These are phyloP conservation scores for Sphagnum fallax DNA, from an alignment of 228 moss, liverwort and hornwort species.

Conservation along the genomic window DNA sequence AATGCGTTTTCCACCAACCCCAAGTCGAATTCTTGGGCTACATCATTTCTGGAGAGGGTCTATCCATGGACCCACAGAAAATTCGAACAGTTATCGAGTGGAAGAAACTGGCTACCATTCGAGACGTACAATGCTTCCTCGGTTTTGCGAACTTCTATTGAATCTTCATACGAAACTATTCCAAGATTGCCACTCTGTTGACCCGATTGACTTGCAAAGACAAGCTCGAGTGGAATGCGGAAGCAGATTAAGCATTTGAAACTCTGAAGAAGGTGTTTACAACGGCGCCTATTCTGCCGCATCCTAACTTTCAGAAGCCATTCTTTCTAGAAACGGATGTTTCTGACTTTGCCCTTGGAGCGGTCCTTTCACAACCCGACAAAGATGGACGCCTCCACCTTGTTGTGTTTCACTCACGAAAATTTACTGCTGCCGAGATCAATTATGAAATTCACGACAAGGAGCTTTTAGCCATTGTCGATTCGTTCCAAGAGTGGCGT, in stretches of 20 bases:
- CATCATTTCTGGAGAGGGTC: too few species aligned
- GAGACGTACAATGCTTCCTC: background rate
- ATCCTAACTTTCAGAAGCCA: background rate
- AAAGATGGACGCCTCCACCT: background rate
- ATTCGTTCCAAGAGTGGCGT: background rate
- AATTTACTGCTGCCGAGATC: background rate
- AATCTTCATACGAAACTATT: background rate
- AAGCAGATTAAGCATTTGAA: background rate
- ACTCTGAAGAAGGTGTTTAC: too few species aligned
- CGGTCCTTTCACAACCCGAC: background rate
- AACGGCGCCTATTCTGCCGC: background rate
- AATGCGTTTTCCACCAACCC: too few species aligned
- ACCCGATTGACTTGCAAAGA: background rate
- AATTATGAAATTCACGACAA: background rate
- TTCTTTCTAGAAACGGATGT: background rate
- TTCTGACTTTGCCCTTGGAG: background rate
- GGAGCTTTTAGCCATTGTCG: background rate
- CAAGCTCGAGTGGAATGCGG: background rate
- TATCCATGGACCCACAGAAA: too few species aligned
- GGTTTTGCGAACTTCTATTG: background rate
- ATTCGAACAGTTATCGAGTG: background rate
- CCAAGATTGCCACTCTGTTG: background rate
- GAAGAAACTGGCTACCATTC: background rate
- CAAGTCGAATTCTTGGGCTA: too few species aligned
- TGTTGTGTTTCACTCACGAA: background rate